phyloP scores from a whole-genome alignment of 306 rosid species.

The Cicer cuneatum region DNA sequence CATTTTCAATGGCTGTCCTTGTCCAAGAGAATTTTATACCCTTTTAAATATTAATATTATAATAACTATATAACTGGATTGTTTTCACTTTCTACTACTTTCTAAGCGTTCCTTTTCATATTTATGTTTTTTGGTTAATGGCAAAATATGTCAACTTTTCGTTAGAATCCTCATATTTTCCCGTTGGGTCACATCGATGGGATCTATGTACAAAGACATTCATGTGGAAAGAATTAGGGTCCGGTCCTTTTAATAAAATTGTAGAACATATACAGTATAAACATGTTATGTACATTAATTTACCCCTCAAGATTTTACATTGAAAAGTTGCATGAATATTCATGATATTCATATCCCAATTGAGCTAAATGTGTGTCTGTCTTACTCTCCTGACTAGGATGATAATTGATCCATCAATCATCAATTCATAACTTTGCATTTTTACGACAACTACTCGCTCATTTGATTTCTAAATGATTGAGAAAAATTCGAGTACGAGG shows the following conservation, averaged over 20 bases:
- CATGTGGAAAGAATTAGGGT: background rate
- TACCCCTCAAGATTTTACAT: background rate
- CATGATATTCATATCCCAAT: slow-evolving; percentile 26
- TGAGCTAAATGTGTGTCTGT: background rate
- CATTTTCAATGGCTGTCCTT: slow-evolving; percentile 41
- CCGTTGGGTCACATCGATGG: slow-evolving; percentile 5
- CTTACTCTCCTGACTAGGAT: background rate
- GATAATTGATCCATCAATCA: slow-evolving; percentile 7
- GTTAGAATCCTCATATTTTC: background rate
- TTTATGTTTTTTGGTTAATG: background rate
- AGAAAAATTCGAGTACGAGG: too few species aligned
- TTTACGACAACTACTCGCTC: background rate
- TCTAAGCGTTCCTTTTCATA: background rate
- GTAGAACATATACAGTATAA: background rate
- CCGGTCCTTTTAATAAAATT: background rate
- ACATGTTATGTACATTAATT: background rate
- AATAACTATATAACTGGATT: background rate
- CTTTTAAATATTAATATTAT: background rate
- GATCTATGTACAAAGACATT: slow-evolving; percentile 6
- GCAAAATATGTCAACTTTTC: slow-evolving; percentile 1
- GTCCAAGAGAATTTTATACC: slow-evolving; percentile 33
- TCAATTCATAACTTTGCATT: background rate
- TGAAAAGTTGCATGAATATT: slow-evolving; percentile 11
- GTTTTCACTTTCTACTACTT: background rate
- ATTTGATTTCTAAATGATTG: too few species aligned